phyloP scores from a whole-genome alignment of 331 rosid genomes.

The Malus hybrid region DNA sequence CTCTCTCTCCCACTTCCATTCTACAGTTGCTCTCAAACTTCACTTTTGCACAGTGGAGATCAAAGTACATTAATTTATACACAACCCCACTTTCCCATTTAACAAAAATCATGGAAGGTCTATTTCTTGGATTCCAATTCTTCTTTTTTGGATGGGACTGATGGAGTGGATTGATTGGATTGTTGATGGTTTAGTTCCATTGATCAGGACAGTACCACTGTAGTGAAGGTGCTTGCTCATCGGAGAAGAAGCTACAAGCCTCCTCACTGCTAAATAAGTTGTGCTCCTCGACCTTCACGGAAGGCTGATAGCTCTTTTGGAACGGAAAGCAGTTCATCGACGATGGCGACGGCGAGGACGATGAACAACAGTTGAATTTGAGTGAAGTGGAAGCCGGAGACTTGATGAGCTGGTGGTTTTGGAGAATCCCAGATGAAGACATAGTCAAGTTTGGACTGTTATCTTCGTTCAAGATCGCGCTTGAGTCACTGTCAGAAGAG shows the following conservation, averaged over 20 bases:
- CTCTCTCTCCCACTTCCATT: not conserved
- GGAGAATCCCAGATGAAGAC: conserved; percentile 44
- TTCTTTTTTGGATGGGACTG: not conserved
- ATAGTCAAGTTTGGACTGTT: conserved; percentile 30
- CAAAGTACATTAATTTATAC: conserved; percentile 3
- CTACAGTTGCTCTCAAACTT: not conserved
- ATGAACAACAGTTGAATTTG: conserved; percentile 26
- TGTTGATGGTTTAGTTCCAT: conserved; percentile 38
- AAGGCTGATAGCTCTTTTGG: conserved; percentile 50
- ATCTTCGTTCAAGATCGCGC: conserved; percentile 82
- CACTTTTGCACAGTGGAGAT: not conserved
- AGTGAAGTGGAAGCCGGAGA: conserved; percentile 29
- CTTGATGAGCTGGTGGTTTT: conserved; percentile 24
- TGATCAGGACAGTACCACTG: conserved; percentile 79
- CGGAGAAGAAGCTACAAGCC: conserved; percentile 68
- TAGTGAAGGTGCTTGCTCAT: conserved; percentile 74
- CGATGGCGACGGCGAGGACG: conserved; percentile 26
- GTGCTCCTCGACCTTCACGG: conserved; percentile 74
- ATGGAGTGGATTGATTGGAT: not conserved
- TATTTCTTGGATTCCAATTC: not conserved
- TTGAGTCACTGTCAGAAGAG: conserved; percentile 77
- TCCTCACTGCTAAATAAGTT: conserved; percentile 71
- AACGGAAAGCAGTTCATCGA: conserved; percentile 53
- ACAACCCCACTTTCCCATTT: conserved; percentile 6
- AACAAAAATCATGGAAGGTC: conserved; percentile 3